Conservation (phyloP, 179 eudicot genomes). For the Beta corolliflora region DNA sequence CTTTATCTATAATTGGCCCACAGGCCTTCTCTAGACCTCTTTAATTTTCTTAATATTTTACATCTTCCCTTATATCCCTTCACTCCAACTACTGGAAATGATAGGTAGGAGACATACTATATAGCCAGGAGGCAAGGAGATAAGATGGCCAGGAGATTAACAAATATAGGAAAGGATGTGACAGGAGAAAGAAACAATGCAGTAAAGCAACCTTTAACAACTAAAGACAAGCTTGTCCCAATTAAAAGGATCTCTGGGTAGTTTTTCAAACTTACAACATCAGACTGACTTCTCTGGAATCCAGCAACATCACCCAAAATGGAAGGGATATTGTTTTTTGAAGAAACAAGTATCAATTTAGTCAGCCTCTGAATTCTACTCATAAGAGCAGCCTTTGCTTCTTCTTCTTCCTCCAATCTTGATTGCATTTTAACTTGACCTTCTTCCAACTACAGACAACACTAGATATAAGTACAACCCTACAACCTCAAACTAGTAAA, state of each 20-base stretch:
- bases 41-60: background rate
- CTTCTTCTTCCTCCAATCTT: slow-evolving; percentile 96
- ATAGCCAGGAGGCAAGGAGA: too few species aligned
- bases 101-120: background rate
- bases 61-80: background rate
- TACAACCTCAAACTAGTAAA: background rate
- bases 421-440: slow-evolving; percentile 98
- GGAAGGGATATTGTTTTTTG: slow-evolving; percentile 79
- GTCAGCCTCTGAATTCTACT: slow-evolving; percentile 98
- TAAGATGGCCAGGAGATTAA: too few species aligned
- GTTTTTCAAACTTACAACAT: slow-evolving; percentile 57
- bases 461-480: background rate
- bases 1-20: background rate
- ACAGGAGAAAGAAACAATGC: background rate
- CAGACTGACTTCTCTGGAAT: slow-evolving; percentile 64
- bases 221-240: background rate
- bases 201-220: background rate
- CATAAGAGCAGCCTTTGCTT: slow-evolving; percentile 98
- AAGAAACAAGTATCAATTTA: slow-evolving; percentile 91
- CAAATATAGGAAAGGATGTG: background rate
- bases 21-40: background rate
- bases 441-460: slow-evolving; percentile 75
- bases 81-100: background rate
- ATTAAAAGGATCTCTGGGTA: background rate
- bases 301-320: slow-evolving; percentile 44